Evolutionary conservation across 2,329 filamentous ascomycete genomes (phyloP), one percentile per base, ranked within the genome.

Genomic region (Botrytis pseudocinerea): DNA sequence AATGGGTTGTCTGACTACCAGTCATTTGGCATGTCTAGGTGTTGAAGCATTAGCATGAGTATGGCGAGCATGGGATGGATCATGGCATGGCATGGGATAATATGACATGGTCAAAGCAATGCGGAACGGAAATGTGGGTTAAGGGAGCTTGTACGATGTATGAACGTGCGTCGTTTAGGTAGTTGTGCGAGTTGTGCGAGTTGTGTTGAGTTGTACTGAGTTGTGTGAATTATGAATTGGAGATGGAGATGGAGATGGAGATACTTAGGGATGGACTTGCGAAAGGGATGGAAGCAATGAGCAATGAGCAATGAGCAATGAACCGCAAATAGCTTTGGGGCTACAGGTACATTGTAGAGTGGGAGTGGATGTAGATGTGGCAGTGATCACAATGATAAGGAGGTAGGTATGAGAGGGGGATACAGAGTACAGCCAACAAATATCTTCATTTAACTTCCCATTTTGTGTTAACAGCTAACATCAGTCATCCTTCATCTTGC

Each of bases 41-140:
- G 60, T 14, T 42, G 14, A 42, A 28, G 61, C 38, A 63, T 63
- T 40, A 63, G 38, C 38, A 63, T 57, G 51, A 28, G 48, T 54
- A 54, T 62, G 60, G 60, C 35, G n/a, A 28, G 60, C 60, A 62
- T 62, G 60, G 60, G 48, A 54, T 54, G 48, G 48, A 54, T 54
- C 57, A 60, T 60, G 57, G 57, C 57, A 60, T 32, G 46, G 46
- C 22, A 51, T 51, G 46, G 46, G 9, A 48, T 48, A 22, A 25
- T 12, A 35, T 59, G 54, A 28, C 28, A 59, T 60, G 57, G 57
- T 40, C 61, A 63, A 44, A 44, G 61, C 61, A 38, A 63, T 20
- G 61, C 61, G 61, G 38, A 40, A 40, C 8, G n/a, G 40, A 42
- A 28, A 28, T 63, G 61, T 62, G 40, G 38, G n/a, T 44, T 14